Percentiles rank a stretch among this genome's conserved stretches.
phyloP scores from a whole-genome alignment of 2,329 filamentous ascomycete genomes.

The Talaromyces sp. region DNA sequence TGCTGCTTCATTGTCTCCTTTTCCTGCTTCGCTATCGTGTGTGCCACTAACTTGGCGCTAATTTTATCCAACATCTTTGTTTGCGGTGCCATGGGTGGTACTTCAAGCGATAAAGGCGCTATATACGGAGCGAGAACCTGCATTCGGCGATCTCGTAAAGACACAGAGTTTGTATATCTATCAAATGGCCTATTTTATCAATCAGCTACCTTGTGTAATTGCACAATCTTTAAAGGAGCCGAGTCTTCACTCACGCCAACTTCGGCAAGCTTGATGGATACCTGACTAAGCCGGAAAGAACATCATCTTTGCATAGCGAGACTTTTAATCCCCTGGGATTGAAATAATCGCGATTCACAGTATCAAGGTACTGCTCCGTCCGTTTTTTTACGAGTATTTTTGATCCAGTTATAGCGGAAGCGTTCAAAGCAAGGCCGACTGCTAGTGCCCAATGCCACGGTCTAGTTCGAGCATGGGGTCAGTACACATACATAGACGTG shows the following conservation, averaged over 20 bases:
- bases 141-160: conserved; percentile 1
- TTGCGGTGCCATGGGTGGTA: not conserved
- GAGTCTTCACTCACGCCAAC: not conserved
- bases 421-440: conserved; percentile 1
- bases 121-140: not conserved
- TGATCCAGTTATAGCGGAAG: not conserved
- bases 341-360: conserved; percentile 3
- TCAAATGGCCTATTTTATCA: not conserved
- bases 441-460: conserved; percentile 5
- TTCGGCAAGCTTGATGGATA: not conserved
- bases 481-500: not conserved
- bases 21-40: not conserved
- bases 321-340: conserved; percentile 2
- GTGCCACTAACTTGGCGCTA: not conserved
- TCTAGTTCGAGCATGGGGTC: not conserved
- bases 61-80: conserved; percentile 3
- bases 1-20: not conserved
- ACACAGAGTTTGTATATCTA: not conserved
- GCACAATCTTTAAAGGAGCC: not conserved
- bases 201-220: not conserved
- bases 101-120: not conserved
- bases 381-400: not conserved
- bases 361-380: not conserved
- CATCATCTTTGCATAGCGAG: not conserved
- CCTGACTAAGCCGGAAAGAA: not conserved